Evolutionary conservation across 1,284 basidiomycete genomes (phyloP).

Genomic region (Lignosus rhinocerotis): DNA sequence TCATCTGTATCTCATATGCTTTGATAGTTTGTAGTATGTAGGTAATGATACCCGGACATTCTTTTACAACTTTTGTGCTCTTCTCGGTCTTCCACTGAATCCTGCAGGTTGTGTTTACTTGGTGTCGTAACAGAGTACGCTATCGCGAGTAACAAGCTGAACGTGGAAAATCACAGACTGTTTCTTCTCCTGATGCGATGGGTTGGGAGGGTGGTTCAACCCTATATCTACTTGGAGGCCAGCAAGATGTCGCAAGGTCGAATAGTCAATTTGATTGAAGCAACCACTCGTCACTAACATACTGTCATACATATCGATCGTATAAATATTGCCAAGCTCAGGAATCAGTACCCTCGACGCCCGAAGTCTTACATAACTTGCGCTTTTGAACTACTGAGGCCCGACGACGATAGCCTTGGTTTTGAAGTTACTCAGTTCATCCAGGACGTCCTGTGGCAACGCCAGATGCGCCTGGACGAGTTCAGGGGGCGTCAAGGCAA

Average conservation of each 20-base stretch:
- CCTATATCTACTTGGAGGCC: no score
- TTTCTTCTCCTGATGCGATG: no score
- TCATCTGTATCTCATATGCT: background rate
- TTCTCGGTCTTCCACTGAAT: background rate
- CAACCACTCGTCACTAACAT: no score
- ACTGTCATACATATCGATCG: no score
- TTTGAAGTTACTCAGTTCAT: slow-evolving; percentile 45
- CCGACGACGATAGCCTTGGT: slow-evolving; percentile 52
- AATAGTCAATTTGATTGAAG: no score
- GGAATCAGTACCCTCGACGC: background rate
- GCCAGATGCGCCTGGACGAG: slow-evolving; percentile 64
- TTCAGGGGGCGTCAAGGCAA: slow-evolving; percentile 64
- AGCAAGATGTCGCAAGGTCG: no score
- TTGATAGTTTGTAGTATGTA: background rate
- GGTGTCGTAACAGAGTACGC: no score
- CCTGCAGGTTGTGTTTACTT: no score
- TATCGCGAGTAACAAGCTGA: no score
- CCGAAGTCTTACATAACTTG: background rate
- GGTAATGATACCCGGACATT: background rate
- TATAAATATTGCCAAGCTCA: no score
- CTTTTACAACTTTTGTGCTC: background rate
- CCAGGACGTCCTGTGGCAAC: slow-evolving; percentile 51
- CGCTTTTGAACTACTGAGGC: background rate
- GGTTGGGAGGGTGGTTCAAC: no score
- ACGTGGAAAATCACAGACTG: no score